Base-by-base conservation (phyloP, 257 asterid species). In the Ilex asprella region DNA sequence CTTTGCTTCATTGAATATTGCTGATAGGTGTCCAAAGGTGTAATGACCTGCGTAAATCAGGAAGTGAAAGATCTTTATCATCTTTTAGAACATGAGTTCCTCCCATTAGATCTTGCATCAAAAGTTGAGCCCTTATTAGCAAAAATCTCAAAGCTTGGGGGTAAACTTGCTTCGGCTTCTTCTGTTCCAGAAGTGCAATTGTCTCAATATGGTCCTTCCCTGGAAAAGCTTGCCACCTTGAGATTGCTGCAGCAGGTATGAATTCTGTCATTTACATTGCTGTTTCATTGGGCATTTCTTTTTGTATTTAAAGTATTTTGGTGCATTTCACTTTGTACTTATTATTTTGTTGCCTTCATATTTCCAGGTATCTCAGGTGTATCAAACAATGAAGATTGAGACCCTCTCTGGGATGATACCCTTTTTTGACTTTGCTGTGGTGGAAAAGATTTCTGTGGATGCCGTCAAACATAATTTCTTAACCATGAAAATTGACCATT, bases 391-490 rank as follows among this genome's bases (percentile, higher is more conserved):
- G 82, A 87, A 75, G 60, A 84, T 92, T 68, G 93, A 80, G 7
- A 84, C 71, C 58, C 73, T 92, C 56, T 83, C 91, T 46, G 80
- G 51, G 77, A 76, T 84, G 73, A 77, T 89, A 60, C 85, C 95
- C 16, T 89, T 86, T 79, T 86, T 86, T 67, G 89, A 83, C 66
- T 86, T 89, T 64, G 67, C 87, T 15, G 68, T 65, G 60, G 88
- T 92, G 31, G 96, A 89, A 81, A 92, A 83, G 82, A 86, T 92
- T 55, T 83, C 91, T 14, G 95, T 84, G 47, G 97, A 92, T 76
- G 98, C 98, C 10, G 85, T 80, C 58, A 89, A 82, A 73, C 75
- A 81, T 60, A 79, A 81, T 65, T 92, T 92, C 66, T 49, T 89
- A 68, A 78, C 89, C 35, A 81, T 92, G 87, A 86, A 83, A 80